These are phyloP conservation scores for Xylaria sp. DNA, from an alignment of 2,329 filamentous ascomycete genomes.

Conservation along the genomic window DNA sequence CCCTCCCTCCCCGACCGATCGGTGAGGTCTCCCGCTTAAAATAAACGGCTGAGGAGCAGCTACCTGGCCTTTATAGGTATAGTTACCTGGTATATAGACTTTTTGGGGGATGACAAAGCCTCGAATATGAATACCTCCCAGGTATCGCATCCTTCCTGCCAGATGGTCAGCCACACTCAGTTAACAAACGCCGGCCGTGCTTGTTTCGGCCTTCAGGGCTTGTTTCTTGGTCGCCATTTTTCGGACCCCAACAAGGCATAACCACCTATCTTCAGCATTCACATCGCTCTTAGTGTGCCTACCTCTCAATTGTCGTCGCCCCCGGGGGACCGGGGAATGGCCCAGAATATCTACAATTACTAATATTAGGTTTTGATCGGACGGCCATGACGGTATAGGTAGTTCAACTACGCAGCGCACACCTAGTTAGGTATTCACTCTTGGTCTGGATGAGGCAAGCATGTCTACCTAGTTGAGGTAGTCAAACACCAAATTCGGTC, in stretches of 20 bases:
- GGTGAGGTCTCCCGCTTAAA: conserved; percentile 27
- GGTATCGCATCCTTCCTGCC: conserved; percentile 14
- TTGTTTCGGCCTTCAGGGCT: conserved; percentile 11
- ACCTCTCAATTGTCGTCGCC: neutral
- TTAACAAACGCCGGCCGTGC: conserved; percentile 26
- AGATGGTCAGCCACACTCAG: conserved; percentile 12
- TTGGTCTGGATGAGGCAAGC: neutral
- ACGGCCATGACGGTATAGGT: neutral
- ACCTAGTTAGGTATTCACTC: neutral
- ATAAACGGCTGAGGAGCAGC: conserved; percentile 16
- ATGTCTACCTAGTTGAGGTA: neutral
- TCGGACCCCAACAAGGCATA: conserved; percentile 10
- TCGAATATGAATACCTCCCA: neutral
- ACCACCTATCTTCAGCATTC: conserved; percentile 9
- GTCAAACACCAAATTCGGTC: neutral
- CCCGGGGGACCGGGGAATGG: neutral
- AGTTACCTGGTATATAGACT: neutral
- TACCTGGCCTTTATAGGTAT: neutral
- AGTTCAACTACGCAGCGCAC: neutral
- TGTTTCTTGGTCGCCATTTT: conserved; percentile 10
- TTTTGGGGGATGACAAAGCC: neutral
- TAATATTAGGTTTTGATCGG: conserved; percentile 24
- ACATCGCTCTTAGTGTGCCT: neutral
- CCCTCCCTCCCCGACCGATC: neutral
- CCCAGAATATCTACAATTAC: conserved; percentile 22